Evolutionary conservation across 23 red algal genomes (phyloP).

Genomic region (Porphyridium purpureum): DNA sequence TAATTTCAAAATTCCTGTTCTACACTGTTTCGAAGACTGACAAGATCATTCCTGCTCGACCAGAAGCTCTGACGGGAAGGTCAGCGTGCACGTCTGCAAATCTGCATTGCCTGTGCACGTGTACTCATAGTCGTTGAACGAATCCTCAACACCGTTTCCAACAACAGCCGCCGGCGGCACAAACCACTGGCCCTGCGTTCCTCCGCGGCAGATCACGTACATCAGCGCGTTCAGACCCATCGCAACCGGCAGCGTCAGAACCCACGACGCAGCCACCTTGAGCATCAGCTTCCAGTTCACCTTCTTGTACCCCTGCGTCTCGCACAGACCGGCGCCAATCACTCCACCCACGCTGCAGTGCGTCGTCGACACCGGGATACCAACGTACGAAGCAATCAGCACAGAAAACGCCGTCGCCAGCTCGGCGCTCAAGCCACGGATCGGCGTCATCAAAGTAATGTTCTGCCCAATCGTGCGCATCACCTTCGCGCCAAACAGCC

Average conservation of each 20-base stretch:
- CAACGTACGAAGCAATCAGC: constrained; percentile 45
- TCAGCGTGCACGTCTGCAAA: too few relatives aligned
- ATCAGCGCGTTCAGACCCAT: not conserved
- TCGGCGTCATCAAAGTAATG: not conserved
- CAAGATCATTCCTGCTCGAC: too few relatives aligned
- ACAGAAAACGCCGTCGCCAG: constrained; percentile 1
- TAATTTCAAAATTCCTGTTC: too few relatives aligned
- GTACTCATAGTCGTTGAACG: too few relatives aligned
- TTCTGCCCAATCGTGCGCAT: not conserved
- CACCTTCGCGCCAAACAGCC: not conserved
- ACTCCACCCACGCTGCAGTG: constrained; percentile 54
- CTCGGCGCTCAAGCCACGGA: not conserved
- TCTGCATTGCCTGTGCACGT: too few relatives aligned
- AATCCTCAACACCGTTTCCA: too few relatives aligned
- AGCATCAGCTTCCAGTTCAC: not conserved
- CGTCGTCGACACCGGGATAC: constrained; percentile 73
- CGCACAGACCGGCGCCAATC: constrained; percentile 37
- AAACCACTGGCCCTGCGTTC: too few relatives aligned
- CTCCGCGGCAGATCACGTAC: not conserved
- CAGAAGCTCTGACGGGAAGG: too few relatives aligned
- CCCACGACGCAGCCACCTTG: not conserved
- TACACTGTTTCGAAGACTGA: too few relatives aligned
- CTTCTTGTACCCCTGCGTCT: constrained; percentile 1
- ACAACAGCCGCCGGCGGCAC: too few relatives aligned
- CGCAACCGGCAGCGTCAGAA: not conserved